Base-by-base conservation (phyloP, 2,329 filamentous ascomycete genomes). In the Tolypocladium album region DNA sequence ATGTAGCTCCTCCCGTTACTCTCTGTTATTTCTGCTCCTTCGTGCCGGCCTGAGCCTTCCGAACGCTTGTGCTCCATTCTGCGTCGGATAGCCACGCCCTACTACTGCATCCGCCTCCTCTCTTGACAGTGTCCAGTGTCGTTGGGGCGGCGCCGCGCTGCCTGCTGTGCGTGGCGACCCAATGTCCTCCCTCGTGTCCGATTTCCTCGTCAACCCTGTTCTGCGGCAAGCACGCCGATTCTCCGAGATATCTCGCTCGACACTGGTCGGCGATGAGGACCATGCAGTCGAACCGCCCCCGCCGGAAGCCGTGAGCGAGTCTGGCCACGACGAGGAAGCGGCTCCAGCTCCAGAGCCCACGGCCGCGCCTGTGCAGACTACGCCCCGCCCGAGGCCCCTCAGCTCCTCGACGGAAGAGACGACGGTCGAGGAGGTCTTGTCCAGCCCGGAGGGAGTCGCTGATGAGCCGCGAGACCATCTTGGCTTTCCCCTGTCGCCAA, bases 161-260 rank as follows among this genome's bases (percentile, higher is more conserved):
- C 40, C 42, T 57, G 60, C 59, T 56, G 62, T 63, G 65, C 55
- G 59, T 63, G 58, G 62, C 62, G 58, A 61, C 63, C 65, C 66
- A 68, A 88, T 88, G 85, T 79, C 82, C 71, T 85, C 80, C 66
- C 75, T 87, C 67, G 84, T 88, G 59, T 81, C 83, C 68, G 82
- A 86, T 62, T 86, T 86, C 70, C 75, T 87, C 66, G 84, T 87
- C 72, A 86, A 86, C 63, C 84, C 85, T 61, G 83, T 87, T 67
- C 74, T 87, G 65, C 82, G 84, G 70, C 84, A 87, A 73, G 85
- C 84, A 67, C 82, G 84, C 63, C 82, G 83, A 64, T 82, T 88
- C 68, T 87, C 85, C 56, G 76, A 78, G 66, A 76, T 77, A 61
- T 78, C 76, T 38, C 72, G 75, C 59, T 69, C 74, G 31, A 74